Evolutionary conservation across 73 alveolate species (phyloP), one percentile per base, ranked within the genome.

Genomic region (Loxodes magnus): DNA sequence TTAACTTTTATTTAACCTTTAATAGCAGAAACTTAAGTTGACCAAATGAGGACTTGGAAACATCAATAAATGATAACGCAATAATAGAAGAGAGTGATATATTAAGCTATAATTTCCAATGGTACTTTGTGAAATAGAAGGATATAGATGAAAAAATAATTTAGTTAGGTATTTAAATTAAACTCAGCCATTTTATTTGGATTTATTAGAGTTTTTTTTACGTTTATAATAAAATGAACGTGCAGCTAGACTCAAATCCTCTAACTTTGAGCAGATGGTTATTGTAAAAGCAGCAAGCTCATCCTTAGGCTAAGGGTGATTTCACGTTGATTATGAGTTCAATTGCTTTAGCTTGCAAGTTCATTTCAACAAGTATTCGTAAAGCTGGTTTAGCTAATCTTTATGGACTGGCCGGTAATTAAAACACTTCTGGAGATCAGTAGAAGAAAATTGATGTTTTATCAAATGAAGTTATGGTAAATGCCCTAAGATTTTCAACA

Each of bases 311-410:
- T 35, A 58, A 50, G 26, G 72, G 72, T 20, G 72, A 17, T 24
- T 46, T 58, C 9, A 20, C 70, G 0, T 17, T 12, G 67, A 16
- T 54, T 7, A 56, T 54, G 29, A 54, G 38, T 27, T 52, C 74
- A 24, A 34, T 62, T 48, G 41, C 29, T 52, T 22, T 56, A n/a
- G 77, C 77, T 17, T 52, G 72, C 77, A 62, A 62, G 65, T 52
- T 62, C 42, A 34, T 60, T 10, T 26, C 48, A 43, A 55, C 42
- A 25, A 34, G 51, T 19, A 42, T 22, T 24, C 30, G 26, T 34
- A 26, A 71, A 65, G 85, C 85, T 0, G 85, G 85, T 19, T 51
- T 65, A 17, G 85, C 84, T 27, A 46, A 43, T 54, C 70, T 71
- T 42, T 57, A 38, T n/a, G 85, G 85, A 31, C 64, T 63, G 28